A percentile compares a stretch with the other conserved stretches of the same genome.
phyloP scores from a whole-genome alignment of 2,329 filamentous ascomycete genomes.

The Magnaporthales sp. region DNA sequence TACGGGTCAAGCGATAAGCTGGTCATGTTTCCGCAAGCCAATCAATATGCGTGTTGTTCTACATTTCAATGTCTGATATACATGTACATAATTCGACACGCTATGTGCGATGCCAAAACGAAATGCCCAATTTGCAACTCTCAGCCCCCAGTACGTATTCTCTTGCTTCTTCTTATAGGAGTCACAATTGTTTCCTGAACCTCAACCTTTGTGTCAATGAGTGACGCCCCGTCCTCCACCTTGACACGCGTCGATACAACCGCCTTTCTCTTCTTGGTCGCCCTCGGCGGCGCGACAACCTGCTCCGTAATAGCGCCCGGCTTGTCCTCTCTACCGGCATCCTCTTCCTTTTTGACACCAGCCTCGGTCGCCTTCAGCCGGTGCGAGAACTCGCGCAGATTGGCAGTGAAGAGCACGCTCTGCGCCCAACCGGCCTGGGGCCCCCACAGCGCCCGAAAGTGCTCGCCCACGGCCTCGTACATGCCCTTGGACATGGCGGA shows the following conservation, averaged over 20 bases:
- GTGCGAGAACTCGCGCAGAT: conserved; percentile 77
- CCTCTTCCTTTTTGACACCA: neutral
- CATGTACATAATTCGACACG: neutral
- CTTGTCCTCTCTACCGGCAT: neutral
- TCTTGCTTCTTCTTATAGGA: conserved; percentile 1
- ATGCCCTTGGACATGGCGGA: conserved; percentile 82
- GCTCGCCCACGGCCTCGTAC: conserved; percentile 83
- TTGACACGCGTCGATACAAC: neutral
- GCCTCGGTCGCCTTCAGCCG: conserved; percentile 24
- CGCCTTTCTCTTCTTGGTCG: neutral
- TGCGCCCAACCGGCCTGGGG: conserved; percentile 95
- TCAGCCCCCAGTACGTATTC: neutral
- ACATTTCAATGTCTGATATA: neutral
- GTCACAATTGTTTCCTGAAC: neutral
- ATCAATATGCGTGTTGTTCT: neutral
- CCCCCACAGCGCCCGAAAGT: conserved; percentile 86
- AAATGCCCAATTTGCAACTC: neutral
- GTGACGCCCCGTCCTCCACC: neutral
- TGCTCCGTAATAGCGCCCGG: neutral
- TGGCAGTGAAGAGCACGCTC: conserved; percentile 90
- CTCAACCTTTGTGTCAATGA: neutral
- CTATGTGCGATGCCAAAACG: neutral
- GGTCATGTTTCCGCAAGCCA: neutral
- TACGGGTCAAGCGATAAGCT: neutral
- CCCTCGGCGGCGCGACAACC: neutral